These are phyloP conservation scores for Cyberlindnera meyerae DNA, from an alignment of 805 yeast genomes.

Conservation along the genomic window DNA sequence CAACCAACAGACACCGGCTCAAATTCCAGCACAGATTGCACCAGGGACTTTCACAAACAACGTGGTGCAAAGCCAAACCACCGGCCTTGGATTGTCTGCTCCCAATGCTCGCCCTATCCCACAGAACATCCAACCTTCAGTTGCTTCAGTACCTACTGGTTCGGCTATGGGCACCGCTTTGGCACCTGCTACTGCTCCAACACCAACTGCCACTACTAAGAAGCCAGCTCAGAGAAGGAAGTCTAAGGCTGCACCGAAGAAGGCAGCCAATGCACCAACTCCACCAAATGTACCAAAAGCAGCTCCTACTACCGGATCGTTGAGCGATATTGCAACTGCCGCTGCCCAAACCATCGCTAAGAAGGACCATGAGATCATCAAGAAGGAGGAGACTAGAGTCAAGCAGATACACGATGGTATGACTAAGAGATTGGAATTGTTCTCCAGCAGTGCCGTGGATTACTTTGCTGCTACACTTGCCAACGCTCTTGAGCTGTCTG, in stretches of 20 bases:
- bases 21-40: conserved; percentile 1
- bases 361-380: conserved; percentile 23
- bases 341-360: conserved; percentile 12
- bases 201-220: conserved; percentile 10
- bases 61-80: no score
- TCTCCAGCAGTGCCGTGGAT: conserved; percentile 18
- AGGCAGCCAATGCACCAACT: conserved; percentile 7
- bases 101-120: not conserved
- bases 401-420: conserved; percentile 19
- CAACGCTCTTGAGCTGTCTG: conserved; percentile 21
- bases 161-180: no score
- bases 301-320: conserved; percentile 5
- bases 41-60: conserved; percentile 5
- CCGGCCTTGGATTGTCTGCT: no score
- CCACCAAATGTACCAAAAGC: conserved; percentile 7
- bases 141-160: conserved; percentile 6
- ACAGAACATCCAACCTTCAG: conserved; percentile 5
- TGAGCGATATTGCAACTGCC: conserved; percentile 9
- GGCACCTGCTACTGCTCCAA: no score
- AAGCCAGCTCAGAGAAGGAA: conserved; percentile 16
- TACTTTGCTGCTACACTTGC: conserved; percentile 26
- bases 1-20: conserved; percentile 5
- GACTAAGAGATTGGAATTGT: conserved; percentile 22
- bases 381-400: conserved; percentile 16
- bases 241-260: conserved; percentile 11